Evolutionary conservation across 768 basidiomycete genomes (phyloP).

Genomic region (Gyrodon lividus): DNA sequence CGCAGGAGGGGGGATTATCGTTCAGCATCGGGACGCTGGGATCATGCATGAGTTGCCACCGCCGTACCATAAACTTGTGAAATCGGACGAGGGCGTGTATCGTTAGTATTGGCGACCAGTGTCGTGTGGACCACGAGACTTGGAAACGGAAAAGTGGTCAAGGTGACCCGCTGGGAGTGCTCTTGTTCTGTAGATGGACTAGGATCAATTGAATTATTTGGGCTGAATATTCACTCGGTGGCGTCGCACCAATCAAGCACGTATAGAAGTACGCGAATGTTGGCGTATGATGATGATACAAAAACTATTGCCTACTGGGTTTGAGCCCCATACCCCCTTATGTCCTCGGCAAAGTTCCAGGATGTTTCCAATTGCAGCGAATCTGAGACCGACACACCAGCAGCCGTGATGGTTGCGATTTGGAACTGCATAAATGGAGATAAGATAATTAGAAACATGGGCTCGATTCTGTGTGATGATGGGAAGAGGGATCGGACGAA

Average conservation of each 20-base stretch:
- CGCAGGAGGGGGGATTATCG: neutral
- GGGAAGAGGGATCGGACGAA: slow-evolving; percentile 31
- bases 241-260: too few species aligned
- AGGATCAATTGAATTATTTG: too few species aligned
- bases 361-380: slow-evolving; percentile 71
- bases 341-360: slow-evolving; percentile 92
- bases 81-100: neutral
- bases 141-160: neutral
- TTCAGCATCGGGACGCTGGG: slow-evolving; percentile 21
- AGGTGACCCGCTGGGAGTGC: neutral
- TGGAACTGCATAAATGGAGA: slow-evolving; percentile 66
- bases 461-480: neutral
- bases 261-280: too few species aligned
- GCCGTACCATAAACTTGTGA: slow-evolving; percentile 22
- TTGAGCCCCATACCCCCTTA: slow-evolving; percentile 89
- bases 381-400: slow-evolving; percentile 78
- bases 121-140: neutral
- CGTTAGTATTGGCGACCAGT: neutral
- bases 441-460: neutral
- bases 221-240: too few species aligned
- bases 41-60: slow-evolving; percentile 24
- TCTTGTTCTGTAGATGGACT: neutral
- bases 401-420: slow-evolving; percentile 83
- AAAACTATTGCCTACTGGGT: slow-evolving; percentile 55
- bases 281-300: neutral